Conservation (phyloP, 163 green algal species). For the Scenedesmus sp. region DNA sequence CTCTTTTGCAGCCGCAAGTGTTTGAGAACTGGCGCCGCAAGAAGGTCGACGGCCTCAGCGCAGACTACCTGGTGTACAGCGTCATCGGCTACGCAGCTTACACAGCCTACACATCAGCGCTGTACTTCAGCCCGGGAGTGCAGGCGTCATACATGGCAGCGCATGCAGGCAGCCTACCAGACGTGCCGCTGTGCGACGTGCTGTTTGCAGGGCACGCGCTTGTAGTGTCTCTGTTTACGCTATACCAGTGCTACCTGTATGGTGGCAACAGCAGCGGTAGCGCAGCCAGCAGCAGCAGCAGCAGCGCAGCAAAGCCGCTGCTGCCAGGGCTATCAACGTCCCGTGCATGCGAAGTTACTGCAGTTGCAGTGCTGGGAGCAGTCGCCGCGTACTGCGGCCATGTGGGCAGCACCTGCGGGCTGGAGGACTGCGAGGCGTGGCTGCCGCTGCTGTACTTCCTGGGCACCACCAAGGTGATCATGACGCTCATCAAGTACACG, state of each 20-base stretch:
- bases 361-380: conserved; percentile 5
- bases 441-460: conserved; percentile 45
- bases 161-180: conserved; percentile 46
- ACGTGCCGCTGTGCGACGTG: conserved; percentile 56
- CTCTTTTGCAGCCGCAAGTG: conserved; percentile 25
- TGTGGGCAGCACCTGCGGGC: conserved; percentile 32
- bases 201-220: conserved; percentile 66
- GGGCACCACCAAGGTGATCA: conserved; percentile 38
- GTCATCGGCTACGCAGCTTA: conserved; percentile 64
- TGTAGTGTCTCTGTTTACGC: conserved; percentile 49
- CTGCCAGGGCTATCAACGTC: conserved; percentile 15
- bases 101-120: conserved; percentile 59
- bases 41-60: conserved; percentile 58
- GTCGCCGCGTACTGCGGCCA: neutral
- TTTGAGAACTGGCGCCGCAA: conserved; percentile 47
- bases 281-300: neutral
- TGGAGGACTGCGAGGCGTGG: conserved; percentile 44
- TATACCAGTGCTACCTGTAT: conserved; percentile 58
- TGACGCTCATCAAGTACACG: conserved; percentile 55
- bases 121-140: conserved; percentile 61
- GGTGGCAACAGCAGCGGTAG: conserved; percentile 16
- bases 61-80: conserved; percentile 68
- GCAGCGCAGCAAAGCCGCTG: neutral
- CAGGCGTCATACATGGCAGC: conserved; percentile 56
- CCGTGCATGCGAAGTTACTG: neutral